Evolutionary conservation across 148 eudicot genomes (phyloP).

Genomic region (Rhododendron kiyosumense): DNA sequence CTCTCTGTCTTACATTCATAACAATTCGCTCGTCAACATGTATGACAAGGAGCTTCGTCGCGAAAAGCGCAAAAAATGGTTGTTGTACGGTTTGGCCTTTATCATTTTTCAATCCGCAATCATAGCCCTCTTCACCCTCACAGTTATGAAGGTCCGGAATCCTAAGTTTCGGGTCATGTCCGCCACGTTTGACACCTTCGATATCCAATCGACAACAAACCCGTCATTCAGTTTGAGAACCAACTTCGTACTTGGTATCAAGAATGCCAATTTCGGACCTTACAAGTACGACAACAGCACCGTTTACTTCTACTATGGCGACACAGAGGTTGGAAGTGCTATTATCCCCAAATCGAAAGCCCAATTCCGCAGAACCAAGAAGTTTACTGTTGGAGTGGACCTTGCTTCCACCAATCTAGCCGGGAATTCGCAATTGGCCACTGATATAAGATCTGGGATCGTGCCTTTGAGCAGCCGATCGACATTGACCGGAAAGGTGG

Average conservation of each 20-base stretch:
- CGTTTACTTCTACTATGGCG: constrained; percentile 5
- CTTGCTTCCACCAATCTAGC: neutral
- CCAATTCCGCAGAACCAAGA: constrained; percentile 1
- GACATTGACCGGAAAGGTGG: neutral
- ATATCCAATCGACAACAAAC: neutral
- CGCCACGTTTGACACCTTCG: neutral
- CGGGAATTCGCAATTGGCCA: neutral
- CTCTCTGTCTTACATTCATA: neutral
- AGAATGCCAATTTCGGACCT: constrained; percentile 13
- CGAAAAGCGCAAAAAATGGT: constrained; percentile 13
- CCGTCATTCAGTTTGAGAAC: neutral
- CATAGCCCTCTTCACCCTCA: constrained; percentile 5
- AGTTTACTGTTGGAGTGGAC: neutral
- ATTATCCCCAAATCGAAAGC: neutral
- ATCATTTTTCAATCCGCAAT: constrained; percentile 4
- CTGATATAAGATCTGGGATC: neutral
- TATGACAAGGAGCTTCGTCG: constrained; percentile 10
- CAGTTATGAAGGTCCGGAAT: constrained; percentile 12
- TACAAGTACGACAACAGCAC: constrained; percentile 4
- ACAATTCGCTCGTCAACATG: neutral
- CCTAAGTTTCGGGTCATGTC: constrained; percentile 14
- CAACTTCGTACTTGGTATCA: constrained; percentile 5
- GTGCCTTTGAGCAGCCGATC: neutral
- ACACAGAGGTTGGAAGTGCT: neutral
- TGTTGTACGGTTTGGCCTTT: neutral